Base-by-base conservation (phyloP, 1,284 basidiomycete species). In the Xerocomus amazonicus region DNA sequence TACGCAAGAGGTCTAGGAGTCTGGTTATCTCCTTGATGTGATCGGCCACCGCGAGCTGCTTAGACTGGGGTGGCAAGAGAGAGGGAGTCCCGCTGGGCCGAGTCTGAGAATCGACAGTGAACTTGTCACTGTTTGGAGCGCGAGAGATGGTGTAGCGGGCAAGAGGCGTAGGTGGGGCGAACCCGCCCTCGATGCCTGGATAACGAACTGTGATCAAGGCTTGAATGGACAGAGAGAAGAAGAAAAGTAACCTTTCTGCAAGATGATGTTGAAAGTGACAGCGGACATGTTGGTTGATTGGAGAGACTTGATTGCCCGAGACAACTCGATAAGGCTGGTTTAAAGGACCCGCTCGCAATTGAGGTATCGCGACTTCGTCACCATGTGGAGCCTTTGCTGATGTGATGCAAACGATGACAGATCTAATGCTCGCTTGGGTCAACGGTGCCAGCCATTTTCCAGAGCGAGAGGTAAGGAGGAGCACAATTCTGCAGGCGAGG, bases 101-200 rank as follows among this genome's bases (percentile, higher is more conserved):
- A 12, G 74, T 56, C 4, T 77, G 70, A 17, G 76, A 70, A 13
- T 71, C 61, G 56, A 88, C 68, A 34, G 68, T 63, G 46, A 89
- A 71, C 10, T 67, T 53, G 44, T 64, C 58, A 27, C 68, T 67
- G 2, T 65, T 50, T 7, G 72, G 56, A 41, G 72, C 68, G 35
- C 53, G 59, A 14, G 77, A 75, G 57, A 89, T 61, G 28, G 73
- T 75, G 59, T 79, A 72, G 58, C 84, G 70, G 14, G 77, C 78
- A 38, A 68, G 69, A 5, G 84, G 82, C 7, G 73, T 81, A 3
- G 87, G 81, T 0, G 86, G 84, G 14, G 79, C 81, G 59, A 90
- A 87, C 37, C 87, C 87, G 37, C 87, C 87, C 10, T 71, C 67
- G 62, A 89, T 89, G 52, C 87, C 87, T 88, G 40, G 27, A 13